phyloP scores from a whole-genome alignment of 2,329 filamentous ascomycete species.

The Sporothrix sp. region DNA sequence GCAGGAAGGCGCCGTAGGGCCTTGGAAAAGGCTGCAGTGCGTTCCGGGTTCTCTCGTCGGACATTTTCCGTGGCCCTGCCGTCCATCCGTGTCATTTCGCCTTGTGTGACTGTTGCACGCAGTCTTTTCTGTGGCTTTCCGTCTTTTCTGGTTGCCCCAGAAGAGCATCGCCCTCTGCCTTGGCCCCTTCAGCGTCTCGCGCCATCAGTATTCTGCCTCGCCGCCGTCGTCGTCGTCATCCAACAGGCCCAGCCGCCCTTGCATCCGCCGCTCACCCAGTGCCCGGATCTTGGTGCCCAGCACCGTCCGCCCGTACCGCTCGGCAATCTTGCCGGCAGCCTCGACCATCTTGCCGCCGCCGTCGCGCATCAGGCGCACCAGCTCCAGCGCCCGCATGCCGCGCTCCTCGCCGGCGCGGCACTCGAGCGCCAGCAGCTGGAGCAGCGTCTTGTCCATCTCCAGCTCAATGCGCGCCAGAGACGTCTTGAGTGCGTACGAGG shows the following conservation, averaged over 20 bases:
- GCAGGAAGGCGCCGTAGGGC: too few species aligned
- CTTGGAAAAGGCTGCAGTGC: too few species aligned
- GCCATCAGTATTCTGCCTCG: constrained; percentile 24
- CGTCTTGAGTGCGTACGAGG: constrained; percentile 52
- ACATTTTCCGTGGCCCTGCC: too few species aligned
- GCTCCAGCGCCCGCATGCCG: constrained; percentile 88
- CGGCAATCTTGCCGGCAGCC: constrained; percentile 79
- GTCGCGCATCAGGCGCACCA: constrained; percentile 79
- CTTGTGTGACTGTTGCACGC: too few species aligned
- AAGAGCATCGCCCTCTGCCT: too few species aligned
- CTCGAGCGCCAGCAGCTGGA: constrained; percentile 82
- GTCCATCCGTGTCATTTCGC: too few species aligned
- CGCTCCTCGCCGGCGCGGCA: constrained; percentile 87
- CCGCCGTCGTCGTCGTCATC: constrained; percentile 21
- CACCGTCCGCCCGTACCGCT: constrained; percentile 69
- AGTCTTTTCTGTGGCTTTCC: too few species aligned
- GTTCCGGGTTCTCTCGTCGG: too few species aligned
- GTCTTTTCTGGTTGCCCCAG: too few species aligned
- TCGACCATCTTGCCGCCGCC: constrained; percentile 81
- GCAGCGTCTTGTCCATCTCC: constrained; percentile 78
- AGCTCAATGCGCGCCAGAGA: constrained; percentile 64
- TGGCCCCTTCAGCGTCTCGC: too few species aligned
- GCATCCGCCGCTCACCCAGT: constrained; percentile 59
- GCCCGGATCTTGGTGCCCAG: constrained; percentile 87
- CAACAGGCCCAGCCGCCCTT: constrained; percentile 8